Evolutionary conservation across 768 basidiomycete genomes (phyloP).

Genomic region (Podaxis rugospora): DNA sequence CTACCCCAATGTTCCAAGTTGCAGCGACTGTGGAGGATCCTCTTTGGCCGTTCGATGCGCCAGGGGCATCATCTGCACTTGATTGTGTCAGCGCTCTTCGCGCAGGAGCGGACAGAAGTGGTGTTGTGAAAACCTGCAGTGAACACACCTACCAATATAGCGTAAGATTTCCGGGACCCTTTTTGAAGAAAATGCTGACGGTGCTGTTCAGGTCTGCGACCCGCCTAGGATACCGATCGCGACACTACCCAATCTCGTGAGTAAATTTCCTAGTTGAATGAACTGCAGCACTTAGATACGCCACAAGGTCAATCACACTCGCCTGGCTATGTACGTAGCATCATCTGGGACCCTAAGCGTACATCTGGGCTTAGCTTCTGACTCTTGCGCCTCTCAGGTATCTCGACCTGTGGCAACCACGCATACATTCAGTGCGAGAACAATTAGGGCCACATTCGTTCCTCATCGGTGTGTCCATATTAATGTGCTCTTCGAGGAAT

Average conservation of each 20-base stretch:
- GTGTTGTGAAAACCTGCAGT: constrained; percentile 43
- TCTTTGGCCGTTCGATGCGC: constrained; percentile 43
- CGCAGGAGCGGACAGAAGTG: constrained; percentile 37
- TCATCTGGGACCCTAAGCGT: background rate
- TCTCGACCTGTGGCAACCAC: constrained; percentile 53
- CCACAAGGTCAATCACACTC: constrained; percentile 47
- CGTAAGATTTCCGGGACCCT: constrained; percentile 22
- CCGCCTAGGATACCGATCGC: constrained; percentile 38
- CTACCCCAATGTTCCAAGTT: constrained; percentile 41
- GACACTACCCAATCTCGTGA: constrained; percentile 44
- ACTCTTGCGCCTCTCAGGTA: constrained; percentile 27
- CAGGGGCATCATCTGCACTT: constrained; percentile 37
- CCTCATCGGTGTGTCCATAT: constrained; percentile 33
- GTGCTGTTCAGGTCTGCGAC: constrained; percentile 31
- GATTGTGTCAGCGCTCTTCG: constrained; percentile 47
- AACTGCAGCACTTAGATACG: background rate
- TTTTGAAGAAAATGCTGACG: background rate
- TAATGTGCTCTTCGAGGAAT: background rate
- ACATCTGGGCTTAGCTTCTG: background rate
- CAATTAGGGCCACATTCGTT: constrained; percentile 46
- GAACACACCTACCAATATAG: constrained; percentile 55
- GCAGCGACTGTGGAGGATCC: constrained; percentile 48
- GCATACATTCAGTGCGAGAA: constrained; percentile 41
- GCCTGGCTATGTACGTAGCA: constrained; percentile 36
- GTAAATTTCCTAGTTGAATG: constrained; percentile 6